phyloP scores from a whole-genome alignment of 352 stramenopile genomes.

The Phytophthora quininea region DNA sequence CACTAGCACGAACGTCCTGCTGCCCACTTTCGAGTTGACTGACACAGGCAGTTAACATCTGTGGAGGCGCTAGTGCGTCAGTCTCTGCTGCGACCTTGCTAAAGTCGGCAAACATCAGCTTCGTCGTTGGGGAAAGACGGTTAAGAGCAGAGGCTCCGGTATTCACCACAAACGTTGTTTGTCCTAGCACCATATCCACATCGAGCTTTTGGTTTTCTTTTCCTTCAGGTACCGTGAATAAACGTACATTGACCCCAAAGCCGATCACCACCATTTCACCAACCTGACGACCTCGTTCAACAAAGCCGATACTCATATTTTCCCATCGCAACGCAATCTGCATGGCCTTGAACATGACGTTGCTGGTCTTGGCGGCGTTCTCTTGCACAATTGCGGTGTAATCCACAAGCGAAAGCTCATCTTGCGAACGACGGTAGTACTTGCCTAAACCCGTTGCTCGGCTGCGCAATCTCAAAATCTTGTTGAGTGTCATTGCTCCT shows the following conservation, averaged over 20 bases:
- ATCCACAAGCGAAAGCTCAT: slow-evolving; percentile 50
- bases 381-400: slow-evolving; percentile 47
- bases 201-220: slow-evolving; percentile 57
- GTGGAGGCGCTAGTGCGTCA: slow-evolving; percentile 37
- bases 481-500: slow-evolving; percentile 47
- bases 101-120: slow-evolving; percentile 66
- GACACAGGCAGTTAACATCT: slow-evolving; percentile 53
- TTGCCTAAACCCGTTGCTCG: slow-evolving; percentile 40
- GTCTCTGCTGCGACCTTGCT: slow-evolving; percentile 33
- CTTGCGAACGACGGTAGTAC: slow-evolving; percentile 47
- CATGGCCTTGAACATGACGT: slow-evolving; percentile 66
- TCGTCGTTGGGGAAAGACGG: slow-evolving; percentile 45
- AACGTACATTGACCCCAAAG: slow-evolving; percentile 55
- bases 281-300: slow-evolving; percentile 46
- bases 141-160: slow-evolving; percentile 39
- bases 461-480: slow-evolving; percentile 57
- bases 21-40: slow-evolving; percentile 55
- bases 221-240: slow-evolving; percentile 46
- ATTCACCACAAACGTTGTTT: slow-evolving; percentile 61
- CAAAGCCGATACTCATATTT: slow-evolving; percentile 60
- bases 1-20: slow-evolving; percentile 40
- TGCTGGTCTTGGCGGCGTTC: slow-evolving; percentile 43
- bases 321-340: slow-evolving; percentile 55
- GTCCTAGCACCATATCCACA: slow-evolving; percentile 52
- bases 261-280: slow-evolving; percentile 56